These are phyloP conservation scores for Stemphylium beticola DNA, from an alignment of 2,329 filamentous ascomycete species.

Conservation along the genomic window DNA sequence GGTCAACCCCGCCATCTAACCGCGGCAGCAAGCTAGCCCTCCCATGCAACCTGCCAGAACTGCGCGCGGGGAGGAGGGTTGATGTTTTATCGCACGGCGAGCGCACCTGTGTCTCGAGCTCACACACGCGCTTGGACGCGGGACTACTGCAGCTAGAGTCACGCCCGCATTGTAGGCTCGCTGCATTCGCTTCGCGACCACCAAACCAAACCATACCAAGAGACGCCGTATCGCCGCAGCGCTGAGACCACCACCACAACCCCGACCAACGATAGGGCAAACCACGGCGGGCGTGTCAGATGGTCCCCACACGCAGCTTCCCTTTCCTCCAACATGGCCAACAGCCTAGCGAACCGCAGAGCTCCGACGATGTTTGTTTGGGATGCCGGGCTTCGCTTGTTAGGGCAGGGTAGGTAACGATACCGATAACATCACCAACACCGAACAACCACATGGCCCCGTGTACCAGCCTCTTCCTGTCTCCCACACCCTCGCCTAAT, in stretches of 20 bases:
- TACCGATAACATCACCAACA: not conserved
- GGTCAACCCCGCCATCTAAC: no score
- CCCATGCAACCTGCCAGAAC: no score
- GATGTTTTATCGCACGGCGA: not conserved
- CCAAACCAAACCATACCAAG: slow-evolving; percentile 8
- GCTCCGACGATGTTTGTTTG: slow-evolving; percentile 12
- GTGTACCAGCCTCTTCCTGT: not conserved
- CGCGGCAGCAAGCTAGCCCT: not conserved
- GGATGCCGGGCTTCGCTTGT: slow-evolving; percentile 6
- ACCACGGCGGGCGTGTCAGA: not conserved
- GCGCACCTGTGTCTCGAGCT: not conserved
- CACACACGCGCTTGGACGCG: slow-evolving; percentile 9
- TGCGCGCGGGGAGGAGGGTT: no score
- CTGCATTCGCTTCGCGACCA: slow-evolving; percentile 9
- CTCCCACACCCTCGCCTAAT: not conserved
- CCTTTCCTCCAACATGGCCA: not conserved
- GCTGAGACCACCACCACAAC: slow-evolving; percentile 3
- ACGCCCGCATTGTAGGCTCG: slow-evolving; percentile 1
- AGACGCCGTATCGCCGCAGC: not conserved
- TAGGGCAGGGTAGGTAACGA: not conserved
- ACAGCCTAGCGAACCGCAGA: not conserved
- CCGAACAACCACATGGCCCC: not conserved
- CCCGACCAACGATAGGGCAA: not conserved
- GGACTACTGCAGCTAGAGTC: slow-evolving; percentile 18
- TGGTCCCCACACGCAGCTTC: slow-evolving; percentile 1